phyloP scores from a whole-genome alignment of 148 eudicot species.

The Spergularia marina region DNA sequence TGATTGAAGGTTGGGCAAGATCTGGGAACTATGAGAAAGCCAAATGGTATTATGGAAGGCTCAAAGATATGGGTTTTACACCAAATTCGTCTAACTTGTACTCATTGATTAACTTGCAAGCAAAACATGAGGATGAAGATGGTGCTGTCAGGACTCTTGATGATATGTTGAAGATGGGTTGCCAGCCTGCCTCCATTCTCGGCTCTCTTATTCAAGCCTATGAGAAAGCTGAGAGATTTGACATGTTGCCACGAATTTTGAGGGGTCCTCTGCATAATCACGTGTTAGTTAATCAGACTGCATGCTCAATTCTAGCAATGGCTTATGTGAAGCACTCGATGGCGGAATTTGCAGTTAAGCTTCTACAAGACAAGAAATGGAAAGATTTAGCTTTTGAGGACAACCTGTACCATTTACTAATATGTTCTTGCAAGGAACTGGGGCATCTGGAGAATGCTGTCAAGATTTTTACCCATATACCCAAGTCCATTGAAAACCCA shows the following conservation, averaged over 20 bases:
- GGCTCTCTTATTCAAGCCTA: slow-evolving; percentile 71
- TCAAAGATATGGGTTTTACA: slow-evolving; percentile 52
- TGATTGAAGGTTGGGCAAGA: slow-evolving; percentile 97
- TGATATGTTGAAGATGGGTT: slow-evolving; percentile 71
- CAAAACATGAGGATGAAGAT: slow-evolving; percentile 50
- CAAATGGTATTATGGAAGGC: slow-evolving; percentile 52
- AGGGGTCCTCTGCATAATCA: slow-evolving; percentile 64
- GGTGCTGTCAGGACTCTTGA: slow-evolving; percentile 51
- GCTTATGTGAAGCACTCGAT: slow-evolving; percentile 80
- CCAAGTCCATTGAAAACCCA: slow-evolving; percentile 52
- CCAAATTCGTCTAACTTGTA: slow-evolving; percentile 81
- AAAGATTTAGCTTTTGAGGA: slow-evolving; percentile 74
- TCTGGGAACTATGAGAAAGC: slow-evolving; percentile 54
- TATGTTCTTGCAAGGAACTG: slow-evolving; percentile 85
- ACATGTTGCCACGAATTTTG: slow-evolving; percentile 51
- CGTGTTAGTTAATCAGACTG: slow-evolving; percentile 59
- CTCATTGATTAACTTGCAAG: slow-evolving; percentile 81
- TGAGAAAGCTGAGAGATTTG: slow-evolving; percentile 62
- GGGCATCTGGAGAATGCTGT: slow-evolving; percentile 67
- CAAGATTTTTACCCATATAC: slow-evolving; percentile 58
- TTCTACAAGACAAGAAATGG: slow-evolving; percentile 65
- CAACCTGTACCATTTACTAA: slow-evolving; percentile 76
- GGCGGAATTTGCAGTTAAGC: slow-evolving; percentile 57
- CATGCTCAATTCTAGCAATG: slow-evolving; percentile 82
- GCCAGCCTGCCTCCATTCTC: slow-evolving; percentile 70